Base-by-base conservation (phyloP, 805 yeast species). In the Candida gorgasii region DNA sequence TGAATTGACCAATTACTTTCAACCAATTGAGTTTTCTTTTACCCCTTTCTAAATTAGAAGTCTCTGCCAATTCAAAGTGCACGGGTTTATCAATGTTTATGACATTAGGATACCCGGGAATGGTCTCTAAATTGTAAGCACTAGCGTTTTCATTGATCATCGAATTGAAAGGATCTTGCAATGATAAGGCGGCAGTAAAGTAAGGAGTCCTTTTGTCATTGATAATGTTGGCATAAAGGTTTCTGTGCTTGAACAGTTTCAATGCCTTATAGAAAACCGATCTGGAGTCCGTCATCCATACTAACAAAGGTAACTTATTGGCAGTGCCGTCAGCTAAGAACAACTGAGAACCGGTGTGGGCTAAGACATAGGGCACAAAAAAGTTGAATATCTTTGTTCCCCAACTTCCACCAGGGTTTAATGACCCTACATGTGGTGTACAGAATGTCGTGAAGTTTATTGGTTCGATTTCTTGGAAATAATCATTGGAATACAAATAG, bases 151-250 rank as follows among this genome's bases (percentile, higher is more conserved):
- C 47, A 42, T 69, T 69, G 36, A 70, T 62, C 58, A 70, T 69
- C 2, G 84, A 79, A 14, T 65, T 58, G 55, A 81, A 83, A 0
- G 89, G 89, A 51, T 84, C 88, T 27, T 69, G 62, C 19, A 62
- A 53, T 0, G 85, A 77, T 26, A 85, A 85, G 4, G 86, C 86
- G 0, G 95, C 73, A 2, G 95, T 86, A 78, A 86, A 87, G 84
- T 87, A 89, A 12, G 86, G 76, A 3, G 95, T 81, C 51, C 95
- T 76, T 49, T 82, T 82, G 63, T 88, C 96, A 48, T 88, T 86
- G 44, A 82, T 76, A 30, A 86, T 75, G 62, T 89, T 89, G 5
- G 93, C 86, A 55, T 88, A 86, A 34, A 87, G 61, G 5, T 80
- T 61, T 32, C 73, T 71, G 48, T 76, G 59, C 45, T 73, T 63